phyloP scores from a whole-genome alignment of 176 grass and related monocot genomes.

The Oryza meyeriana region DNA sequence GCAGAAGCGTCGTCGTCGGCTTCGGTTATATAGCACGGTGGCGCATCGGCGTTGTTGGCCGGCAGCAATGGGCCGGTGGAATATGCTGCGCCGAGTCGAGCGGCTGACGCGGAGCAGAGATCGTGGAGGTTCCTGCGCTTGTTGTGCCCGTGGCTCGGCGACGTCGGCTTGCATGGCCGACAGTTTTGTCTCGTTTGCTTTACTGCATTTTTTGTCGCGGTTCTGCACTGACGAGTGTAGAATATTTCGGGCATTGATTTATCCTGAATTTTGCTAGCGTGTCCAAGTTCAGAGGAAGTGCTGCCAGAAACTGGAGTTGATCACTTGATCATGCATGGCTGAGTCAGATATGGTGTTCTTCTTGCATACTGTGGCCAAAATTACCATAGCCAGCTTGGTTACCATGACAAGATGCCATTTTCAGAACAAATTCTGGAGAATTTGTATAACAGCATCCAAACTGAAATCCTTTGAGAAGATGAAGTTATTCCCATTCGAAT shows the following conservation, averaged over 20 bases:
- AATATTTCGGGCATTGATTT: not conserved
- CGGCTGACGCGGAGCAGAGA: not conserved
- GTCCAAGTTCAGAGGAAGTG: not conserved
- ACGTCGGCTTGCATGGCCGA: not conserved
- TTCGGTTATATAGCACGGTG: not conserved
- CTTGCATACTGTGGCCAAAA: no score
- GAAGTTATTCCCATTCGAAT: not conserved
- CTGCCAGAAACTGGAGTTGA: not conserved
- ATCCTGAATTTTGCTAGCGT: not conserved
- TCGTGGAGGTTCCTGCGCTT: not conserved
- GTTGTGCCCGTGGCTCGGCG: not conserved
- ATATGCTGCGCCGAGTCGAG: not conserved
- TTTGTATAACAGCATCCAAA: not conserved
- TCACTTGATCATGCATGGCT: not conserved
- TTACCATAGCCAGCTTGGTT: not conserved
- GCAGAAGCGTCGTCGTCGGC: not conserved
- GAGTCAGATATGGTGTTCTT: not conserved
- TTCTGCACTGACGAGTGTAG: not conserved
- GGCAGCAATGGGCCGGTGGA: not conserved
- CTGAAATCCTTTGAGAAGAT: not conserved
- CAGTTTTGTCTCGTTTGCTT: not conserved
- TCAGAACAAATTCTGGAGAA: not conserved
- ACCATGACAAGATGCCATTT: not conserved
- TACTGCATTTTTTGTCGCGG: not conserved
- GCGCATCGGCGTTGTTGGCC: slow-evolving; percentile 13